phyloP scores from a whole-genome alignment of 2,329 filamentous ascomycete genomes.

The Penicillium janthinellum region DNA sequence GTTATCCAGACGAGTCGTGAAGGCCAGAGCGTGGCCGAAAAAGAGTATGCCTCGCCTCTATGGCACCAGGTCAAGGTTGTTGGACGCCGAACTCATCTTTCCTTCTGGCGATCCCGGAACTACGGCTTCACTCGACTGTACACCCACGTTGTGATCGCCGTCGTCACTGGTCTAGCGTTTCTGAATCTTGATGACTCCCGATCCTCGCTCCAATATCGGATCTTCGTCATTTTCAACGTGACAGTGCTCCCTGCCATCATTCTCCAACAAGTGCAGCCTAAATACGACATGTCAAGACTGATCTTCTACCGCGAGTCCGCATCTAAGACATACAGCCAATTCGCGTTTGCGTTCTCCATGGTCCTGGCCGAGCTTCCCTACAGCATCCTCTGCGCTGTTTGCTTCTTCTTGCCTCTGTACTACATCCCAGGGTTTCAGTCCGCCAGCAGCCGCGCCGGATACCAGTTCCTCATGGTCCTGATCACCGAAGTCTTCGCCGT shows the following conservation, averaged over 20 bases:
- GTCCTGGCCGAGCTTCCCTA: conserved; percentile 85
- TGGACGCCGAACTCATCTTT: conserved; percentile 69
- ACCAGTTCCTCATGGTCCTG: conserved; percentile 83
- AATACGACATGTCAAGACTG: conserved; percentile 76
- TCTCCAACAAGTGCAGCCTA: conserved; percentile 79
- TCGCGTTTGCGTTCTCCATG: conserved; percentile 76
- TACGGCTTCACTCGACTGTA: conserved; percentile 88
- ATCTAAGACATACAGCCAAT: conserved; percentile 81
- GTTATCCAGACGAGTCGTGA: conserved; percentile 43
- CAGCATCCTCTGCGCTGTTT: conserved; percentile 74
- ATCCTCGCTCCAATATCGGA: conserved; percentile 75
- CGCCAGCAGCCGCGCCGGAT: conserved; percentile 69
- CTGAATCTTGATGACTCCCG: conserved; percentile 75
- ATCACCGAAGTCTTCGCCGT: conserved; percentile 84
- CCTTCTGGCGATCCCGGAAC: conserved; percentile 84
- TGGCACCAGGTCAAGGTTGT: conserved; percentile 78
- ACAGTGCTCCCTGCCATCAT: conserved; percentile 80
- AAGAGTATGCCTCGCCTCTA: conserved; percentile 80
- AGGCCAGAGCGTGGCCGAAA: conserved; percentile 56
- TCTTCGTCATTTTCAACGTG: conserved; percentile 90
- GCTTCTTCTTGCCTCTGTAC: conserved; percentile 82
- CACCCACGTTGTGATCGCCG: conserved; percentile 76
- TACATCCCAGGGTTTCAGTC: conserved; percentile 76
- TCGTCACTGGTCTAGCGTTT: conserved; percentile 79
- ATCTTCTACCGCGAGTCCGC: conserved; percentile 86